A percentile compares a stretch with the other conserved stretches of the same genome.
Conservation (phyloP, 108 stramenopile species). For the Ochromonas danica region DNA sequence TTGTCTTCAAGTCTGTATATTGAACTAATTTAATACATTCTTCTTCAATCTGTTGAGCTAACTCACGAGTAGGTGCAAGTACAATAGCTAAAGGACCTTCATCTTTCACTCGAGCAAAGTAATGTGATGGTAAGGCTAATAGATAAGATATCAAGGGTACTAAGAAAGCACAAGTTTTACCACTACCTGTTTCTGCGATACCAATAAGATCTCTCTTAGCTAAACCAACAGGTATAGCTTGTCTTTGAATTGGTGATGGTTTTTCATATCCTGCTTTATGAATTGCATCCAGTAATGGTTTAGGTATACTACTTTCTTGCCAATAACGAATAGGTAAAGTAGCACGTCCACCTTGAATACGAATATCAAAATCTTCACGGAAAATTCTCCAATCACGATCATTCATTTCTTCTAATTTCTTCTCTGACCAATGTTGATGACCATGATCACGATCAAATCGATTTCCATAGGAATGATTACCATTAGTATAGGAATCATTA, state of each 20-base stretch:
- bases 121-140: conserved; percentile 60
- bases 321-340: conserved; percentile 79
- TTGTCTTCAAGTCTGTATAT: conserved; percentile 44
- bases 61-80: conserved; percentile 91
- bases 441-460: background rate
- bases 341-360: conserved; percentile 76
- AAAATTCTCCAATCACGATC: conserved; percentile 95
- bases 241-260: conserved; percentile 88
- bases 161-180: conserved; percentile 89
- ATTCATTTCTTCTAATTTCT: conserved; percentile 82
- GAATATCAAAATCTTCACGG: conserved; percentile 93
- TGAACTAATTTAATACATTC: conserved; percentile 72
- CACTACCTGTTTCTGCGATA: conserved; percentile 92
- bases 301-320: conserved; percentile 66
- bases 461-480: too few relatives aligned
- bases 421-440: conserved; percentile 58
- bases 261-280: conserved; percentile 68
- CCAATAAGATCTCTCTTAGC: conserved; percentile 92
- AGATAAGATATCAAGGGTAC: conserved; percentile 81
- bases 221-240: conserved; percentile 89
- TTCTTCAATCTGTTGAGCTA: conserved; percentile 63
- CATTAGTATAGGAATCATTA: background rate
- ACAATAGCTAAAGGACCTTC: conserved; percentile 89
- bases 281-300: conserved; percentile 38
- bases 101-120: conserved; percentile 66